Evolutionary conservation across 2,329 filamentous ascomycete genomes (phyloP).

Genomic region (Blastomyces gilchristii): DNA sequence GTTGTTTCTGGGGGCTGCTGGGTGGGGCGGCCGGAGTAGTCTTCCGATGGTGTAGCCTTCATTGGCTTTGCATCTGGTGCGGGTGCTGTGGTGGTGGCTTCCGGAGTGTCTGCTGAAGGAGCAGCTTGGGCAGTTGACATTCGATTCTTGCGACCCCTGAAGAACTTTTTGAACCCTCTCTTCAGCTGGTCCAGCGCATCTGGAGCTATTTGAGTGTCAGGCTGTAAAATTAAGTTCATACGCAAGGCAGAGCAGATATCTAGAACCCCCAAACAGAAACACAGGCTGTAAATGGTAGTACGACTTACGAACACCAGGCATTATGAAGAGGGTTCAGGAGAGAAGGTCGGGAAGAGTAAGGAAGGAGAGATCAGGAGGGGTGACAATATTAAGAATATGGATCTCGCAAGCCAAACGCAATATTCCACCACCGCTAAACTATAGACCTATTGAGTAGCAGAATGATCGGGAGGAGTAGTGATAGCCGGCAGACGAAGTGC

Average conservation of each 20-base stretch:
- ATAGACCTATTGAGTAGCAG: neutral
- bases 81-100: slow-evolving; percentile 11
- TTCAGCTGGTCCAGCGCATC: slow-evolving; percentile 27
- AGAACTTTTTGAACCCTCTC: slow-evolving; percentile 25
- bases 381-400: neutral
- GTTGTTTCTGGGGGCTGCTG: slow-evolving; percentile 12
- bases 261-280: neutral
- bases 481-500: neutral
- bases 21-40: slow-evolving; percentile 8
- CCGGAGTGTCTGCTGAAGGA: slow-evolving; percentile 11
- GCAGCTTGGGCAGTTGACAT: slow-evolving; percentile 9
- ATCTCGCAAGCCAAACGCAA: neutral
- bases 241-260: neutral
- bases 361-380: neutral
- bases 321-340: slow-evolving; percentile 14
- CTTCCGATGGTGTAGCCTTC: slow-evolving; percentile 10
- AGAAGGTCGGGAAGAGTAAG: neutral
- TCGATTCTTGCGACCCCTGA: slow-evolving; percentile 26
- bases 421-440: neutral
- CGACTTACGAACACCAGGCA: slow-evolving; percentile 29
- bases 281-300: neutral
- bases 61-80: slow-evolving; percentile 14
- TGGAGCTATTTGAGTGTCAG: slow-evolving; percentile 19
- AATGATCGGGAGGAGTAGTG: neutral
- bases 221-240: neutral